These are phyloP conservation scores for Peronospora farinosa DNA, from an alignment of 352 stramenopile species.

Conservation along the genomic window DNA sequence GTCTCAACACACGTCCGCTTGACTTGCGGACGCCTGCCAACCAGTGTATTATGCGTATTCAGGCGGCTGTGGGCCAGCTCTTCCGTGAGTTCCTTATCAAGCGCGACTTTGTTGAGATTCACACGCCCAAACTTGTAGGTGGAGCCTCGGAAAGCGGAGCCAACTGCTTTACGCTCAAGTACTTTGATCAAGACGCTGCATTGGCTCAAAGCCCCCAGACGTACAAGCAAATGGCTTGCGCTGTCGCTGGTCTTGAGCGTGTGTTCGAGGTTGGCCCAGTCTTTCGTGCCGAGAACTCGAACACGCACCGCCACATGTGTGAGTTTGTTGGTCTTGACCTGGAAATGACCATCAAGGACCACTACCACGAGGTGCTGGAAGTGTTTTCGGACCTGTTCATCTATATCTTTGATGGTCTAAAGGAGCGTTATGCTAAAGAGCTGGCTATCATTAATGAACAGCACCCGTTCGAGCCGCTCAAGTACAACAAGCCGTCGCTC, in stretches of 20 bases:
- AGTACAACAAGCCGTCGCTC: conserved; percentile 93
- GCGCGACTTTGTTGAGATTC: conserved; percentile 97
- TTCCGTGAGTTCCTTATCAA: conserved; percentile 96
- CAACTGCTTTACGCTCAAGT: conserved; percentile 98
- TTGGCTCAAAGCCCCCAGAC: conserved; percentile 96
- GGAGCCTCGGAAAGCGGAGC: conserved; percentile 95
- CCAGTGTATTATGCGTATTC: conserved; percentile 97
- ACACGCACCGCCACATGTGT: conserved; percentile 98
- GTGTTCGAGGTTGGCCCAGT: conserved; percentile 99
- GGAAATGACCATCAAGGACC: conserved; percentile 99
- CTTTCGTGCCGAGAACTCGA: conserved; percentile 99
- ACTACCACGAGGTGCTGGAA: conserved; percentile 98
- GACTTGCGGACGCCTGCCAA: conserved; percentile 98
- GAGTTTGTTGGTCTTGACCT: conserved; percentile 99
- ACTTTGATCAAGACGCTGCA: conserved; percentile 97
- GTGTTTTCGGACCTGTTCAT: conserved; percentile 98
- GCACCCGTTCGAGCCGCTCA: conserved; percentile 95
- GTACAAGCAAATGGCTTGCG: conserved; percentile 99
- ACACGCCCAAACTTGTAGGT: conserved; percentile 97
- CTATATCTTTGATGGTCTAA: conserved; percentile 98
- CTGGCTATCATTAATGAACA: conserved; percentile 94
- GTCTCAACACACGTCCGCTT: conserved; percentile 94
- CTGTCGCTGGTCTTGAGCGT: conserved; percentile 95
- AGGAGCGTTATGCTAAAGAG: conserved; percentile 90
- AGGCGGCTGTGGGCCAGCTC: conserved; percentile 92